These are phyloP conservation scores for Phytophthora sojae DNA, from an alignment of 352 stramenopile genomes.

Conservation along the genomic window DNA sequence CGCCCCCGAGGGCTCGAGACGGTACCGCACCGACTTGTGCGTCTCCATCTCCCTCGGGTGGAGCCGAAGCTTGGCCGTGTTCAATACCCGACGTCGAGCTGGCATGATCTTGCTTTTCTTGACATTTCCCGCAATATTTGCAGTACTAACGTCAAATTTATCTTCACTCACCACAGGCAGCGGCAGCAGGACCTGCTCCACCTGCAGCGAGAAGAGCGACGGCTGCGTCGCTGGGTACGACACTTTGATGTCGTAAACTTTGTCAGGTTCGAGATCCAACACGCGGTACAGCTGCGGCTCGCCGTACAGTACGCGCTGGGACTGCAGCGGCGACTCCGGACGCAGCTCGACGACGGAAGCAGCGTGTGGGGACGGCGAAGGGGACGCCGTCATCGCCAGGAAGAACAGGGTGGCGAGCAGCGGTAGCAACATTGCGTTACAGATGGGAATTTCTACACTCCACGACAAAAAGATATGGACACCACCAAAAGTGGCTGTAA, in stretches of 20 bases:
- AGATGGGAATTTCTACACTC: not conserved
- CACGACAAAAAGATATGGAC: no score
- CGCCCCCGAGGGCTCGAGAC: constrained; percentile 29
- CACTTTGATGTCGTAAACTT: constrained; percentile 82
- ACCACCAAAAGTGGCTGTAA: no score
- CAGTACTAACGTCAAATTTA: constrained; percentile 18
- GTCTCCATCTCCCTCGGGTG: constrained; percentile 51
- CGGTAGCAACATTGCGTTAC: not conserved
- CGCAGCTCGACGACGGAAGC: constrained; percentile 37
- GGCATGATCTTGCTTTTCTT: constrained; percentile 27
- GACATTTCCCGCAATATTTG: constrained; percentile 25
- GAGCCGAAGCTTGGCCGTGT: constrained; percentile 75
- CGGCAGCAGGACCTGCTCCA: constrained; percentile 48
- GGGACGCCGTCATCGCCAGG: not conserved
- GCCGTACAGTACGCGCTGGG: constrained; percentile 53
- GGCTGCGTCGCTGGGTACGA: constrained; percentile 74
- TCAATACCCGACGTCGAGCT: constrained; percentile 54
- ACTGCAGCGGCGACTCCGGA: constrained; percentile 50
- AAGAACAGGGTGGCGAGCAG: constrained; percentile 14
- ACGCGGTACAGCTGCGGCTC: constrained; percentile 61
- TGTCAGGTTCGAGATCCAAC: constrained; percentile 46
- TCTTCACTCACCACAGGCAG: constrained; percentile 20
- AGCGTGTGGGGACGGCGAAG: not conserved
- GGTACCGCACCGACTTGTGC: constrained; percentile 35
- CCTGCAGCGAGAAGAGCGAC: constrained; percentile 58